Conservation (phyloP, 2,329 filamentous ascomycete species). For the Aspergillus sp. region DNA sequence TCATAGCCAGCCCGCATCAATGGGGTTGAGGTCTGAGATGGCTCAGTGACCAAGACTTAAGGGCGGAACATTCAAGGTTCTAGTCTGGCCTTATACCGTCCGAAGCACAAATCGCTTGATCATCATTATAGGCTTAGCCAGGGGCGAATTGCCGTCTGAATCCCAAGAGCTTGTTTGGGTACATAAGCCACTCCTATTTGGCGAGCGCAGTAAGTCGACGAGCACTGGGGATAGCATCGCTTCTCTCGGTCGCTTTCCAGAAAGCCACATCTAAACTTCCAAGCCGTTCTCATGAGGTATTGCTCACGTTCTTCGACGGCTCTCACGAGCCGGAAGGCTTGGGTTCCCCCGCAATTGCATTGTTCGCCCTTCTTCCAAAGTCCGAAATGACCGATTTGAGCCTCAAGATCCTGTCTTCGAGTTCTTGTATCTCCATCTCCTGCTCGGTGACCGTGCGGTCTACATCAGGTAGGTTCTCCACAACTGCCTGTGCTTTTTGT, state of each 20-base stretch:
- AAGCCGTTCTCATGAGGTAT: neutral
- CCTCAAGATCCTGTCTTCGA: constrained; percentile 45
- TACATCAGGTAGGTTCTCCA: constrained; percentile 50
- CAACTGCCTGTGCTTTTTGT: constrained; percentile 68
- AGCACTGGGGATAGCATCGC: neutral
- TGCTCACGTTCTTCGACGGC: neutral
- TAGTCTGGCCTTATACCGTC: neutral
- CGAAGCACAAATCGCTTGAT: neutral
- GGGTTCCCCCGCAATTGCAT: constrained; percentile 2
- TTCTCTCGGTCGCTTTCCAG: neutral
- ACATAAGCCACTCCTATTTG: neutral
- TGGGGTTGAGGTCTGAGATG: neutral
- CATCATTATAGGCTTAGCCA: neutral
- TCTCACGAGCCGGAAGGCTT: constrained; percentile 13
- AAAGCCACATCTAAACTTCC: neutral
- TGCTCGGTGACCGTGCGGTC: constrained; percentile 50
- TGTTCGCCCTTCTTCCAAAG: constrained; percentile 43
- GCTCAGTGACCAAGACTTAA: too few relatives aligned
- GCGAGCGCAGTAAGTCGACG: neutral
- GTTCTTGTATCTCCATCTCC: constrained; percentile 47
- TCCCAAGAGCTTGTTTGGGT: neutral
- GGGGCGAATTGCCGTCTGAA: neutral
- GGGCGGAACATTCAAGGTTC: neutral
- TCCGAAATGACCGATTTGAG: constrained; percentile 46
- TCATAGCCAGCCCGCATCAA: neutral